Evolutionary conservation across 1,284 basidiomycete species (phyloP), one percentile per base, ranked within the genome.

Genomic region (Marasmius oreades): DNA sequence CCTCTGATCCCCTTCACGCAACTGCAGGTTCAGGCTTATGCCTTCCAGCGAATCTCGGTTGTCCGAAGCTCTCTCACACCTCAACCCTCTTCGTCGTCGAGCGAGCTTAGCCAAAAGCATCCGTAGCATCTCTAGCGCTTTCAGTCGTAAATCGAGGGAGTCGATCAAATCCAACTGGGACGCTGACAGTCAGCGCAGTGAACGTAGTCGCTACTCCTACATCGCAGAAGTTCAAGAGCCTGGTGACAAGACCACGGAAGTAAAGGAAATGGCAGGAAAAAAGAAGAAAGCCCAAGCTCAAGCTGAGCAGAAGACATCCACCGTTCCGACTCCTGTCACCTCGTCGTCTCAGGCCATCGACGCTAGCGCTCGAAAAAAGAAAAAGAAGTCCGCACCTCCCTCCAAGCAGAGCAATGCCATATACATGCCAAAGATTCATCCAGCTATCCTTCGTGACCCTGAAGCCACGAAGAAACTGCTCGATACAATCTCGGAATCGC

Each of bases 401-500:
- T 18, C 28, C 26, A 23, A 31, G 26, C 23, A 50, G 14, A 8
- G 71, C n/a, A 77, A 77, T 66, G 67, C 73, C 55, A 66, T 76
- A 52, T 71, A 76, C 69, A 72, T 78, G 66, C 75, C 78, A 67
- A 86, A 86, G 78, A 70, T 75, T 57, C 74, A 78, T 44, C 64
- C 47, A 31, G 26, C 70, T 58, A 79, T 90, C 62, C 78, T 88
- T 60, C 80, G 80, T 58, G 84, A 89, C 63, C 73, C 79, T n/a
- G 85, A 85, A 45, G 79, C 78, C 16, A 77, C 82, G 22, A 75
- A 70, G 65, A 87, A 81, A 68, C 71, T 91, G 56, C 73, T 90
- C 45, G 87, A 90, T 68, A 76, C 77, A 61, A 83, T 91, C 62
- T 73, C 84, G 59, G 88, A 90, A 52, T 76, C 78, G 3, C 81